These are phyloP conservation scores for Rhodotorula paludigena DNA, from an alignment of 768 basidiomycete genomes.

Conservation along the genomic window DNA sequence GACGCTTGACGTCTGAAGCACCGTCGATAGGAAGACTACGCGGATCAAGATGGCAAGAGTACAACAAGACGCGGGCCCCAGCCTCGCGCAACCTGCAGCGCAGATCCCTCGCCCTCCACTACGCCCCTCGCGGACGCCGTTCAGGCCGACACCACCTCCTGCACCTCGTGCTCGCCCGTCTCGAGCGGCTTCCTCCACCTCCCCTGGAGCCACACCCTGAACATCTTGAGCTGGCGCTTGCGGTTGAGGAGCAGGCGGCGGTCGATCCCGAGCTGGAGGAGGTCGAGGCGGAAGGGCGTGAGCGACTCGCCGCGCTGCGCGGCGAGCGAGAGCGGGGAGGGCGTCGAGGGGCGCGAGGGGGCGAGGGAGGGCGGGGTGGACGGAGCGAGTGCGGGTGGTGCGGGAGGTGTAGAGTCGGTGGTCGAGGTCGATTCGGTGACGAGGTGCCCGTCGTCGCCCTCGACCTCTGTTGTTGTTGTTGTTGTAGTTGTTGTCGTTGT, in stretches of 20 bases:
- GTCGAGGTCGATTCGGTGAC: too few relatives aligned
- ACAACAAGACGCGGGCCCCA: background rate
- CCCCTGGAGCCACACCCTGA: slow-evolving; percentile 78
- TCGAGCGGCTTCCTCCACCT: slow-evolving; percentile 16
- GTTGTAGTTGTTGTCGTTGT: slow-evolving; percentile 3
- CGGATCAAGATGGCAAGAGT: background rate
- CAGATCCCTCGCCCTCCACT: background rate
- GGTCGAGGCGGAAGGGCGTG: slow-evolving; percentile 52
- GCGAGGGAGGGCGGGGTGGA: background rate
- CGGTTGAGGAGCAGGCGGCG: slow-evolving; percentile 84
- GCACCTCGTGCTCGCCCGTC: background rate
- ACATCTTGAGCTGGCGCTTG: slow-evolving; percentile 94
- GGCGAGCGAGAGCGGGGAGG: background rate
- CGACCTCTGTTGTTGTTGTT: background rate
- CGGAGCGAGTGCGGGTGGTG: background rate
- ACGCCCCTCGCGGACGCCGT: background rate
- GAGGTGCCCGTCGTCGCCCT: too few relatives aligned
- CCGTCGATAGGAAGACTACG: too few relatives aligned
- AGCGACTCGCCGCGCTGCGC: background rate
- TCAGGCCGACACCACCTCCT: background rate
- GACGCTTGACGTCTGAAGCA: too few relatives aligned
- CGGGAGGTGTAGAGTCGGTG: background rate
- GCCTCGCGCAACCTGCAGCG: background rate
- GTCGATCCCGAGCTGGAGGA: slow-evolving; percentile 83
- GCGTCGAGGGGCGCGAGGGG: background rate